These are phyloP conservation scores for Fusarium beomiforme DNA, from an alignment of 2,329 filamentous ascomycete species.

Conservation along the genomic window DNA sequence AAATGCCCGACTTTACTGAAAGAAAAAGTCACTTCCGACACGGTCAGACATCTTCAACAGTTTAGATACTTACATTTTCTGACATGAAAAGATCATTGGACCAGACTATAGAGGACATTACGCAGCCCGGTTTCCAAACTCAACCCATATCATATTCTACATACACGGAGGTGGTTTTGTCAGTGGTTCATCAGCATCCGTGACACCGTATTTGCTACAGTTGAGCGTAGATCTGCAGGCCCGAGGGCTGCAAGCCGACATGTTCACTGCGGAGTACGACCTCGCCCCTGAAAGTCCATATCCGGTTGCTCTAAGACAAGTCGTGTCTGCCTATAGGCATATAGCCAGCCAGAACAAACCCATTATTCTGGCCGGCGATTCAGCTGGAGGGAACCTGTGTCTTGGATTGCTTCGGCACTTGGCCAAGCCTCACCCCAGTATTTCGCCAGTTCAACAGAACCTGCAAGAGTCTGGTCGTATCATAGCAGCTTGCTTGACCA, in stretches of 20 bases:
- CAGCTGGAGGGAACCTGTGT: background rate
- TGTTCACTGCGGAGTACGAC: background rate
- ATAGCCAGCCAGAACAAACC: background rate
- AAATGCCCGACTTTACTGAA: background rate
- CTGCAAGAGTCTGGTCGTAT: fast-evolving
- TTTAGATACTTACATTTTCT: background rate
- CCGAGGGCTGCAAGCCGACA: background rate
- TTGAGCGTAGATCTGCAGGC: background rate
- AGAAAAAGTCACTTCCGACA: background rate
- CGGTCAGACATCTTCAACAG: background rate
- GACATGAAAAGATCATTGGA: background rate
- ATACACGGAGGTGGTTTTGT: background rate
- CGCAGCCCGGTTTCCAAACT: background rate
- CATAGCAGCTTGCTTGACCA: background rate
- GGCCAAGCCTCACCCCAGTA: background rate
- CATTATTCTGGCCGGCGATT: background rate
- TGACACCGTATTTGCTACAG: background rate
- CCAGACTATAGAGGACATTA: background rate
- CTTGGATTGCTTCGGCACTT: background rate
- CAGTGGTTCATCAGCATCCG: background rate
- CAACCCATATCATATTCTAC: background rate
- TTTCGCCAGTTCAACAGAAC: fast-evolving
- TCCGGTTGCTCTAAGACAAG: background rate
- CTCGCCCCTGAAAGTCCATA: background rate
- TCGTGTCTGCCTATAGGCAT: background rate